A percentile compares a stretch with the other conserved stretches of the same genome.
These are phyloP conservation scores for Annulohypoxylon maeteangense DNA, from an alignment of 495 filamentous ascomycete genomes.

Conservation along the genomic window DNA sequence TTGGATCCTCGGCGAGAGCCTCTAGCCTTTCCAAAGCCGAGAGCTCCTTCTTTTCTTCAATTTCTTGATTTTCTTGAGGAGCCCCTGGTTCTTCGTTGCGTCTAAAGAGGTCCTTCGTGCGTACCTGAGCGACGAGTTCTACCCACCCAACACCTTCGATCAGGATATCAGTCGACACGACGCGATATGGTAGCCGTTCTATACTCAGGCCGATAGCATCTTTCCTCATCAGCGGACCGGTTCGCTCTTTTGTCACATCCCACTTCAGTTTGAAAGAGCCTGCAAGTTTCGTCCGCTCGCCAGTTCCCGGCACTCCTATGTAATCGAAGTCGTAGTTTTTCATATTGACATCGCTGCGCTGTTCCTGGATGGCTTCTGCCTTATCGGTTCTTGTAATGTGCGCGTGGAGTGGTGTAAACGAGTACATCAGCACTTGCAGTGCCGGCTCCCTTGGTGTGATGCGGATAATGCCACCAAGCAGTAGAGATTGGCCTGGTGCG, in stretches of 20 bases:
- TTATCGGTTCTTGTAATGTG: conserved; percentile 84
- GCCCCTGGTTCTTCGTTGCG: conserved; percentile 20
- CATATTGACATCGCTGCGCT: conserved; percentile 64
- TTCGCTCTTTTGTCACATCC: conserved; percentile 80
- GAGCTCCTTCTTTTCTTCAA: conserved; percentile 20
- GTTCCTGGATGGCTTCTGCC: conserved; percentile 72
- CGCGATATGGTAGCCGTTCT: conserved; percentile 75
- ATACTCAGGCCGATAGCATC: conserved; percentile 64
- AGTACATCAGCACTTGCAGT: conserved; percentile 74
- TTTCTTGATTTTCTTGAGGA: conserved; percentile 32
- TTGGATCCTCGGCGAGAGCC: conserved; percentile 25
- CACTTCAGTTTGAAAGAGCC: conserved; percentile 78
- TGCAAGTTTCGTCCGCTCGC: conserved; percentile 68
- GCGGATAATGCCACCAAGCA: conserved; percentile 88
- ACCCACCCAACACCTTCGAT: conserved; percentile 95
- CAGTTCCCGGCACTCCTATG: conserved; percentile 68
- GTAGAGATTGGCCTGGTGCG: conserved; percentile 81
- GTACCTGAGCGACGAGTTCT: conserved; percentile 84
- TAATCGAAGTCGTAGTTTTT: conserved; percentile 45
- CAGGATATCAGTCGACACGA: conserved; percentile 83
- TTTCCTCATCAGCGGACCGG: conserved; percentile 67
- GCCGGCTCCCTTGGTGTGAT: conserved; percentile 78
- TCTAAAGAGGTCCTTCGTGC: conserved; percentile 59
- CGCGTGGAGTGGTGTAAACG: conserved; percentile 77
- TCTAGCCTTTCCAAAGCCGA: conserved; percentile 39